Evolutionary conservation across 2,329 filamentous ascomycete genomes (phyloP), one percentile per base, ranked within the genome.

Genomic region (Coniella vitis): DNA sequence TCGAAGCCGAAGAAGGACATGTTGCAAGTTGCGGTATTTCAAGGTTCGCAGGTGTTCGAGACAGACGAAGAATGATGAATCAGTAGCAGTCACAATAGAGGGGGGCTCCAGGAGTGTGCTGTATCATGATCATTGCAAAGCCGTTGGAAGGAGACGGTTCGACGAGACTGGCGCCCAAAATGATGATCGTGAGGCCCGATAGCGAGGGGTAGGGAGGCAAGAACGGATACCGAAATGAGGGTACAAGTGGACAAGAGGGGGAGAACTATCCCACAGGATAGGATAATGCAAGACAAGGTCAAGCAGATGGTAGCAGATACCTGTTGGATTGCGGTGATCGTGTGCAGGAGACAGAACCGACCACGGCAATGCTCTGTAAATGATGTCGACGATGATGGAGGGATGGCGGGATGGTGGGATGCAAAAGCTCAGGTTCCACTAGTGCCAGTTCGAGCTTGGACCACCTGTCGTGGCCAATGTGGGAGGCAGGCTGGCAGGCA

Each of bases 1-100:
- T 94, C 85, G 68, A 94, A 90, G 58, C 88, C 87, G 69, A 95
- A 95, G 75, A 95, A 95, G 31, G 90, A 90, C 90, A 95, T 93
- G 58, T 56, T 67, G 59, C 25, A 29, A 29, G 25, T 29, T 29
- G 25, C 25, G 10, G 25, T 29, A 10, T 10, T 5, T 5, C 25
- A 29, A 10, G 25, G 10, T 29, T 29, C 25, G 25, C n/a, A 29
- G 25, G 25, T 29, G 10, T 29, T 29, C 5, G 25, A 10, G 10
- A 29, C 5, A 5, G 10, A 29, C 25, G 25, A 19, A 17, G 7
- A 44, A 45, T 51, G 22, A 51, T 45, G 37, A 37, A 39, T 38
- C 48, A 51, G 45, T 48, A 16, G 10, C 38, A 39, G 14, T 45
- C 37, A 45, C 39, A 40, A 40, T 31, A 31, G 16, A 22, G 35